A percentile compares a stretch with the other conserved stretches of the same genome.
Evolutionary conservation across 306 rosid species (phyloP).

Genomic region (Vigna hirtella): DNA sequence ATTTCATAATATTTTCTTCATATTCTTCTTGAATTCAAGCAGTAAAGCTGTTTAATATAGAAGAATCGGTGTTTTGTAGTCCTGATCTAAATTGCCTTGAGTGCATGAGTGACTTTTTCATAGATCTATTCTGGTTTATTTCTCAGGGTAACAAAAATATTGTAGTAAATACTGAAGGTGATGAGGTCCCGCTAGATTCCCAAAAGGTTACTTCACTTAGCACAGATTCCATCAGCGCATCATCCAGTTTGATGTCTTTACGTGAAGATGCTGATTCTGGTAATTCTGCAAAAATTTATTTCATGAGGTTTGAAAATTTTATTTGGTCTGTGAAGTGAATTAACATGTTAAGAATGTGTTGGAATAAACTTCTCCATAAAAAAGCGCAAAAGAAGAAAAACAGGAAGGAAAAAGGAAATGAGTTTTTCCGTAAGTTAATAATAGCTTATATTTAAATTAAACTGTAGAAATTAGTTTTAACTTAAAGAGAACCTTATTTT

Average conservation of each 20-base stretch:
- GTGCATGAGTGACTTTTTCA: not conserved
- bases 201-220: slow-evolving; percentile 62
- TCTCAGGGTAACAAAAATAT: slow-evolving; percentile 74
- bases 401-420: not conserved
- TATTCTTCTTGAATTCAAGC: slow-evolving; percentile 32
- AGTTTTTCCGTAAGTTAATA: not conserved
- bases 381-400: not conserved
- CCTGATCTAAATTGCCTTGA: slow-evolving; percentile 32
- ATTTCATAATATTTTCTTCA: slow-evolving; percentile 1
- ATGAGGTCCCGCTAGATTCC: slow-evolving; percentile 63
- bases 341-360: not conserved
- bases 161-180: slow-evolving; percentile 64
- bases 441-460: too few relatives aligned
- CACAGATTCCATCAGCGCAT: slow-evolving; percentile 74
- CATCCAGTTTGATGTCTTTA: slow-evolving; percentile 65
- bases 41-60: not conserved
- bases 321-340: slow-evolving; percentile 23
- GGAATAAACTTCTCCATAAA: not conserved
- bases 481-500: not conserved
- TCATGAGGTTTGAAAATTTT: slow-evolving; percentile 23
- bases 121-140: slow-evolving; percentile 26
- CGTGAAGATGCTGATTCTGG: slow-evolving; percentile 94
- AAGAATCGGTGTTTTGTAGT: not conserved
- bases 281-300: slow-evolving; percentile 51
- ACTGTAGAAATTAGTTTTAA: too few relatives aligned